Percentiles rank a stretch among this genome's conserved stretches.
phyloP scores from a whole-genome alignment of 1,139 yeast species.

The Hansenula sp. region DNA sequence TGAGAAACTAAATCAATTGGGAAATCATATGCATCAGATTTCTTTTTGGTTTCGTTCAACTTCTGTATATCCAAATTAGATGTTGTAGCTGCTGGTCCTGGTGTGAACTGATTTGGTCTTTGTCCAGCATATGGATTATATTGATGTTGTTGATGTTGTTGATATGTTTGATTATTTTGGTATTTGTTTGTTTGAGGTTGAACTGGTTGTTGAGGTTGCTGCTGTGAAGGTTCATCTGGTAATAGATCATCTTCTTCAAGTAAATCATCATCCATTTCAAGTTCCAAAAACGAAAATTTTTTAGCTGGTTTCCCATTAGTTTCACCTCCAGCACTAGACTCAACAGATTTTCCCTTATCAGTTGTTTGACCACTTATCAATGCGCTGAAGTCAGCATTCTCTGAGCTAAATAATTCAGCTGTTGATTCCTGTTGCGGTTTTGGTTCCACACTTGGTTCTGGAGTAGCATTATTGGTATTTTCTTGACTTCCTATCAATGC shows the following conservation, averaged over 20 bases:
- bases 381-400: conserved; percentile 1
- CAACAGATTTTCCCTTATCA: neutral
- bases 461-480: neutral
- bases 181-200: neutral
- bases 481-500: neutral
- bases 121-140: conserved; percentile 8
- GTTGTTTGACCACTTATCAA: neutral
- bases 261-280: conserved; percentile 12
- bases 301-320: neutral
- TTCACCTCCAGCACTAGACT: neutral
- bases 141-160: conserved; percentile 1
- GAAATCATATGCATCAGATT: conserved; percentile 75
- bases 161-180: conserved; percentile 4
- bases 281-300: conserved; percentile 18
- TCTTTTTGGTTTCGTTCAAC: conserved; percentile 45
- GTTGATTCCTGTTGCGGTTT: neutral
- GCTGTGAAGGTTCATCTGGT: conserved; percentile 17
- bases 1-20: conserved; percentile 61
- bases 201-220: conserved; percentile 5
- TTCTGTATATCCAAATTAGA: conserved; percentile 26
- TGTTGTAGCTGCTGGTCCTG: conserved; percentile 7
- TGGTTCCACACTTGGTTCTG: neutral
- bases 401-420: neutral
- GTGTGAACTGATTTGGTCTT: neutral
- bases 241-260: conserved; percentile 11